These are phyloP conservation scores for Trichomonascus vanleenenianus DNA, from an alignment of 805 yeast species.

Conservation along the genomic window DNA sequence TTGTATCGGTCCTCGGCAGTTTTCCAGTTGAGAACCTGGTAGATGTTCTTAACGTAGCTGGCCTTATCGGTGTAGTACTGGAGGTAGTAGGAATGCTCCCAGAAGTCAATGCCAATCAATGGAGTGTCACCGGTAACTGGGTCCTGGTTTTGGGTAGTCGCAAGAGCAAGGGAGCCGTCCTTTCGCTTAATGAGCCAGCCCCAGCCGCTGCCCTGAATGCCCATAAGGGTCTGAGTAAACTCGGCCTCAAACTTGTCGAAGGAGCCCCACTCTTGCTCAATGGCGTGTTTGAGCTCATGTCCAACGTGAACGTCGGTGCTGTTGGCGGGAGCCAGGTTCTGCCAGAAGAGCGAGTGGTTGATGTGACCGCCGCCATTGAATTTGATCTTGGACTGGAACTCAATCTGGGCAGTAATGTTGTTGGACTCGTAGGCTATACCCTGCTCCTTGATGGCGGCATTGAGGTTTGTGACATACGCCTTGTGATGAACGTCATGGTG, in stretches of 20 bases:
- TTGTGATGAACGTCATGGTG: constrained; percentile 88
- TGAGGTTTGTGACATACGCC: constrained; percentile 79
- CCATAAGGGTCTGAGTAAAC: constrained; percentile 65
- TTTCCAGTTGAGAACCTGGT: constrained; percentile 89
- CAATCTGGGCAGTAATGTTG: constrained; percentile 47
- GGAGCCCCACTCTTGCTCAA: constrained; percentile 58
- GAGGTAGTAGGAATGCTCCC: constrained; percentile 94
- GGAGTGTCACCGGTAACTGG: constrained; percentile 64
- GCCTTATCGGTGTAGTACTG: constrained; percentile 85
- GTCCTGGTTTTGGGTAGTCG: constrained; percentile 78
- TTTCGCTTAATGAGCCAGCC: constrained; percentile 76
- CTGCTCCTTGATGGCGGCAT: constrained; percentile 63
- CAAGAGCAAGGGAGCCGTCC: constrained; percentile 64
- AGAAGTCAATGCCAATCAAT: constrained; percentile 79
- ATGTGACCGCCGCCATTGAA: constrained; percentile 88
- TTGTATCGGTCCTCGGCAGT: constrained; percentile 60
- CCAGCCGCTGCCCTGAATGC: constrained; percentile 93
- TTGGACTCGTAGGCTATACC: constrained; percentile 51
- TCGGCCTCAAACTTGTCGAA: constrained; percentile 54
- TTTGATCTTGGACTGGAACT: constrained; percentile 63
- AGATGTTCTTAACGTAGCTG: constrained; percentile 83
- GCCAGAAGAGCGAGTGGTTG: constrained; percentile 82
- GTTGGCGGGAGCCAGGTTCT: constrained; percentile 68
- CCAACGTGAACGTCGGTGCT: constrained; percentile 46
- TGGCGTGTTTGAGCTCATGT: constrained; percentile 47